Base-by-base conservation (phyloP, 1,284 basidiomycete species). In the Neonothopanus nambi region DNA sequence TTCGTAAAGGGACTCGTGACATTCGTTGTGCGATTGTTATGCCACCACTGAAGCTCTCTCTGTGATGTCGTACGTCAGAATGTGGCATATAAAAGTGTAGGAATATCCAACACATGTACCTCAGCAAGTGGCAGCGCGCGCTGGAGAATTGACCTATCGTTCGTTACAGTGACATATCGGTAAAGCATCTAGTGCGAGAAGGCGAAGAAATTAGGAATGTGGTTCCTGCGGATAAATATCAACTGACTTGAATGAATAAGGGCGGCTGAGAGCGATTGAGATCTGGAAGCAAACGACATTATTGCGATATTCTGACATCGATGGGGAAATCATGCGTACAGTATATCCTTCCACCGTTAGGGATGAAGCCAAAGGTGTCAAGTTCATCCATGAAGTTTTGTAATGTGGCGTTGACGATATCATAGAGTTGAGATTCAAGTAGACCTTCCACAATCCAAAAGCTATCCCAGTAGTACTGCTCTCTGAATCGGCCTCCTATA, bases 341-440 rank as follows among this genome's bases (percentile, higher is more conserved):
- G 61, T 92, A 91, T 46, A 86, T 86, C 3, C 91, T 79, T 13
- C 93, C 93, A 12, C 95, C 95, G 64, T 97, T 98, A 1, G 94
- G 94, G 59, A 98, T 87, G 72, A 96, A 98, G 0, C 94, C 94
- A 58, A 84, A 79, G 37, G 69, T 69, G 35, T 89, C 82, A 48
- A 97, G 74, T 65, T 95, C 84, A 64, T 97, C 93, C 92, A 96
- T 94, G 64, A 97, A 95, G 73, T 96, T 95, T 61, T 90, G 82
- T 26, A 95, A 73, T 0, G 93, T 89, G 12, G 76, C 84, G 61
- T 90, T 91, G 51, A 82, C 90, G 47, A 91, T 79, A 55, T 77
- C 75, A 61, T 83, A 85, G 18, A 96, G 77, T 65, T 89, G 81
- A 2, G 89, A 93, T 63, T 88, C 75, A 41, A 97, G 74, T 30